Evolutionary conservation across 1,284 basidiomycete genomes (phyloP), one percentile per base, ranked within the genome.

Genomic region (Leucoagaricus sp.): DNA sequence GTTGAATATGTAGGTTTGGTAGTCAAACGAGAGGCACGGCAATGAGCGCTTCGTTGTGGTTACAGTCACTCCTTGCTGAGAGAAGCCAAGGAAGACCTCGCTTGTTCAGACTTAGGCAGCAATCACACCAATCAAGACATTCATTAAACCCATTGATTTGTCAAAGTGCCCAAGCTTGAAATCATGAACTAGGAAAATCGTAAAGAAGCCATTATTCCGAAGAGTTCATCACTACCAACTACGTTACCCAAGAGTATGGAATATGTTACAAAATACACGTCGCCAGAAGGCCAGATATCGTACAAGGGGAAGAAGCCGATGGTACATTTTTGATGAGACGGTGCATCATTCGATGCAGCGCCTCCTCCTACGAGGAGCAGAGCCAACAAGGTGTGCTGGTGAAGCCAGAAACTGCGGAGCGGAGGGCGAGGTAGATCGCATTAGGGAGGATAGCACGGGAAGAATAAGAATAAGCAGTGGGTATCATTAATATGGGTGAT

Each of bases 391-490:
- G 29, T 19, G 28, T 38, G 45, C 4, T 21, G 46, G 13, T 8
- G 10, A 17, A 42, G n/a, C 9, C 4, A n/a, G 17, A 36, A 17
- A 33, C 5, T 19, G 28, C 38, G 3, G 19, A 10, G 44, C 19
- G 53, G 10, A 48, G 25, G 31, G 38, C 13, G 17, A 29, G 19
- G 49, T 47, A 7, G 25, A n/a, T 46, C 25, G 44, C 44, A 46
- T 46, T 46, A 46, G 13, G 23, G 25, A 31, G 53, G 44, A 40
- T 48, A 28, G 29, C 46, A 48, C 46, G 46, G 41, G 29, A 13
- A 29, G n/a, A 31, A 56, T 56, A 56, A 56, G 54, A 50, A 56
- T 56, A 56, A 50, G 54, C 40, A 36, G 26, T 19, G 54, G 54
- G 54, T 56, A 56, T 56, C 54, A 56, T 56, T 49, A 56, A 36